These are phyloP conservation scores for Neospermospora avenae DNA, from an alignment of 2,329 filamentous ascomycete species.

Conservation along the genomic window DNA sequence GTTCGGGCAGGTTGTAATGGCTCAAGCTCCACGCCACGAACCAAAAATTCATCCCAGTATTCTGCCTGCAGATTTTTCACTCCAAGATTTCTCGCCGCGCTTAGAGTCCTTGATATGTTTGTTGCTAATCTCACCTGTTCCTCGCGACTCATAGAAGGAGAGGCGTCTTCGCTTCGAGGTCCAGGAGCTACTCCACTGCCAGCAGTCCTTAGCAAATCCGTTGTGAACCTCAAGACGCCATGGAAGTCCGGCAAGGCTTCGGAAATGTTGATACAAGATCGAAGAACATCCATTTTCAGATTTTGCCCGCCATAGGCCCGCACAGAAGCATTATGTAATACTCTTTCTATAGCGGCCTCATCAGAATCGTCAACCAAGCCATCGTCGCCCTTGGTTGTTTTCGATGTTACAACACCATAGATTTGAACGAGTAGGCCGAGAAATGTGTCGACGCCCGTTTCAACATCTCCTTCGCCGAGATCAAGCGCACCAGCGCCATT, in stretches of 20 bases:
- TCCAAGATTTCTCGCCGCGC: conserved; percentile 72
- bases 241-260: conserved; percentile 91
- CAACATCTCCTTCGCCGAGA: conserved; percentile 61
- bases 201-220: conserved; percentile 76
- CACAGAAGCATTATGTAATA: conserved; percentile 54
- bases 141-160: conserved; percentile 69
- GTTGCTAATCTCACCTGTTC: conserved; percentile 83
- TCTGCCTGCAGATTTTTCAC: conserved; percentile 68
- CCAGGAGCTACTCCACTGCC: conserved; percentile 77
- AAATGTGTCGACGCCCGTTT: conserved; percentile 62
- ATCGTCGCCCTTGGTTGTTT: conserved; percentile 3
- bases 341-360: conserved; percentile 52
- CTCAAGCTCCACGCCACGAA: conserved; percentile 73
- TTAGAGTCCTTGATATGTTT: conserved; percentile 81
- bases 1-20: conserved; percentile 55
- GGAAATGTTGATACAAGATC: conserved; percentile 88
- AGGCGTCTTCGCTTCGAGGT: conserved; percentile 63
- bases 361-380: conserved; percentile 45
- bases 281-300: conserved; percentile 81
- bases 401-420: conserved; percentile 55
- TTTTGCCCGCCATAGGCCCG: conserved; percentile 73
- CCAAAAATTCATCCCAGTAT: conserved; percentile 96
- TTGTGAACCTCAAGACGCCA: conserved; percentile 84
- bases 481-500: conserved; percentile 55
- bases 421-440: conserved; percentile 58